These are phyloP conservation scores for Blastobotrys attinorum DNA, from an alignment of 805 yeast species.

Conservation along the genomic window DNA sequence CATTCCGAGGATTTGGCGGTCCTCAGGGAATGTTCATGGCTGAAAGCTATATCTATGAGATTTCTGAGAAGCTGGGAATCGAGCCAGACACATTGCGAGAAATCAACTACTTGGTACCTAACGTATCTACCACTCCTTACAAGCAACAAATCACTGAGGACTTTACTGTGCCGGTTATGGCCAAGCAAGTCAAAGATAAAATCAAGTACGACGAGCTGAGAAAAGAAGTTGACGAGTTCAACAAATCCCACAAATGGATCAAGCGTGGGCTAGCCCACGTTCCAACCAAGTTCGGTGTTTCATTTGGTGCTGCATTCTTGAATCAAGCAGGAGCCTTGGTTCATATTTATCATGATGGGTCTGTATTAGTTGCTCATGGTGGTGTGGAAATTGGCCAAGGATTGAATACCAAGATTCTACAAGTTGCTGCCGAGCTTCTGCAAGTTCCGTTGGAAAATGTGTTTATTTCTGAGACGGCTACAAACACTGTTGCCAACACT, in stretches of 20 bases:
- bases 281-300: conserved; percentile 42
- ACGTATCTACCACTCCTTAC: conserved; percentile 32
- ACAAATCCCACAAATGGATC: conserved; percentile 35
- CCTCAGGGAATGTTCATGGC: conserved; percentile 43
- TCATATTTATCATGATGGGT: conserved; percentile 40
- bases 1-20: conserved; percentile 44
- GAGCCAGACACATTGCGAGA: conserved; percentile 35
- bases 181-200: conserved; percentile 30
- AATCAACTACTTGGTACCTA: conserved; percentile 30
- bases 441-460: conserved; percentile 35
- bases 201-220: conserved; percentile 30
- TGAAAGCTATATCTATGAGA: conserved; percentile 34
- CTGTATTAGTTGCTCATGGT: conserved; percentile 40
- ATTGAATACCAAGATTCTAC: conserved; percentile 40
- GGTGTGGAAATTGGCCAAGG: conserved; percentile 49
- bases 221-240: conserved; percentile 35
- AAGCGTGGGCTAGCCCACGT: conserved; percentile 40
- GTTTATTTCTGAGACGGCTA: conserved; percentile 39
- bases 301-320: conserved; percentile 39
- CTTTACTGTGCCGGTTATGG: conserved; percentile 33
- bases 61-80: conserved; percentile 34
- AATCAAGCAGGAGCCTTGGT: conserved; percentile 44
- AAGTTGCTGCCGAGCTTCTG: conserved; percentile 39
- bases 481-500: conserved; percentile 41
- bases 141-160: conserved; percentile 37